Conservation (phyloP, 306 rosid species). For the Comarum palustre region DNA sequence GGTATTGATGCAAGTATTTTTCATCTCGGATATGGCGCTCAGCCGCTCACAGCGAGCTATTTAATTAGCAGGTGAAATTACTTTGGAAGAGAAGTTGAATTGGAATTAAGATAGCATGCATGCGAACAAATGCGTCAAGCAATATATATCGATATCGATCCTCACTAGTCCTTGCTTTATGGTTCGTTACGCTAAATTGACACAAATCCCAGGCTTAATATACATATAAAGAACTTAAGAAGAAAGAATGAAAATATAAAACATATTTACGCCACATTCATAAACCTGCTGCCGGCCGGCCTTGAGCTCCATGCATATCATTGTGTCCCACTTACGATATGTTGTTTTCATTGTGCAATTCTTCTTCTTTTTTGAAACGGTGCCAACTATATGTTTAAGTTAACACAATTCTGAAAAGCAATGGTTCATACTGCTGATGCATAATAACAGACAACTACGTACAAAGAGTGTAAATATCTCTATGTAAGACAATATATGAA, state of each 20-base stretch:
- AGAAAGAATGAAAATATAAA: background rate
- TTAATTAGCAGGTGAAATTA: too few relatives aligned
- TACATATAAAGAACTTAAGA: background rate
- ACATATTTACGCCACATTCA: background rate
- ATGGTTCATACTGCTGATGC: too few relatives aligned
- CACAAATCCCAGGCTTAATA: slow-evolving; percentile 54
- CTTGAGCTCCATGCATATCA: background rate
- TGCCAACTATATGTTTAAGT: background rate
- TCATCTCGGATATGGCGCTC: too few relatives aligned
- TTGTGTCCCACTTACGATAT: too few relatives aligned
- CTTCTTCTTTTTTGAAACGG: background rate
- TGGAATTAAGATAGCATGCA: too few relatives aligned
- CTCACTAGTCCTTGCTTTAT: too few relatives aligned
- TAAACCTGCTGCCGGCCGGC: background rate
- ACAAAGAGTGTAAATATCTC: background rate
- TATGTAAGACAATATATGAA: too few relatives aligned
- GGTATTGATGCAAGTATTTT: too few relatives aligned
- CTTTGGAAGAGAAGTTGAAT: too few relatives aligned
- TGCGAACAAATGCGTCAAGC: too few relatives aligned
- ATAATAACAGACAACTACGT: background rate
- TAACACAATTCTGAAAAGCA: background rate
- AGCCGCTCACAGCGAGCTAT: too few relatives aligned
- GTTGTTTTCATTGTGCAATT: background rate
- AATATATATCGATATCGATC: too few relatives aligned
- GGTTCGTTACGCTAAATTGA: slow-evolving; percentile 81